Evolutionary conservation across 2,329 filamentous ascomycete species (phyloP), one percentile per base, ranked within the genome.

Genomic region (Pseudofabraea citricarpa): DNA sequence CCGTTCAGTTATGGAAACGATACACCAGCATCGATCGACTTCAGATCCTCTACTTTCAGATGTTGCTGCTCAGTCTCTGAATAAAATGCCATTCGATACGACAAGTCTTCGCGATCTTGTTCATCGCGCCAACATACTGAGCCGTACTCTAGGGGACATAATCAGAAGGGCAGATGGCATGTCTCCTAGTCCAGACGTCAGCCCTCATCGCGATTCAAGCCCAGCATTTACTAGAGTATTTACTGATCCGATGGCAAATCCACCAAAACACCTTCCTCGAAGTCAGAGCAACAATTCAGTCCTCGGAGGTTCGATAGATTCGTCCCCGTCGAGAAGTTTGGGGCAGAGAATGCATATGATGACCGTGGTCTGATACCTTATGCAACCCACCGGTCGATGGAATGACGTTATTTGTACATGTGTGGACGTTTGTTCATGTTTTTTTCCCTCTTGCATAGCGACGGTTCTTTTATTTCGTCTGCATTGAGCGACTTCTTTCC

Each of bases 191-290:
- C 78, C 79, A 2, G 69, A 67, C 7, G 71, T 73, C 3, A 67
- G 64, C 31, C 68, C 68, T 20, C 67, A 70, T 15, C 64, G 67
- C 26, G 76, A 81, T 40, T 79, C 76, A 3, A 83, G 79, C 54
- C 81, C 81, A n/a, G 80, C 81, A 1, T 85, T 85, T 49, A 84
- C 79, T 3, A 68, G 77, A 19, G 78, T 85, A 27, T 85, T 85
- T 53, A 77, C 80, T 8, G 78, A 83, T 35, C 79, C 80, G 1
- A 70, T 71, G 29, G 69, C 74, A 36, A 81, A 72, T 46, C 75
- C 78, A 4, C 69, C 75, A 18, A 71, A 71, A 51, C 68, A 72
- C 45, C 56, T 72, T 7, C 66, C 68, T 21, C 72, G 74, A 52
- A 78, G 69, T 48, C 75, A 73, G 24, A 77, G 75, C 53, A 75